phyloP scores from a whole-genome alignment of 768 basidiomycete genomes.

The Suillus ampliporus region DNA sequence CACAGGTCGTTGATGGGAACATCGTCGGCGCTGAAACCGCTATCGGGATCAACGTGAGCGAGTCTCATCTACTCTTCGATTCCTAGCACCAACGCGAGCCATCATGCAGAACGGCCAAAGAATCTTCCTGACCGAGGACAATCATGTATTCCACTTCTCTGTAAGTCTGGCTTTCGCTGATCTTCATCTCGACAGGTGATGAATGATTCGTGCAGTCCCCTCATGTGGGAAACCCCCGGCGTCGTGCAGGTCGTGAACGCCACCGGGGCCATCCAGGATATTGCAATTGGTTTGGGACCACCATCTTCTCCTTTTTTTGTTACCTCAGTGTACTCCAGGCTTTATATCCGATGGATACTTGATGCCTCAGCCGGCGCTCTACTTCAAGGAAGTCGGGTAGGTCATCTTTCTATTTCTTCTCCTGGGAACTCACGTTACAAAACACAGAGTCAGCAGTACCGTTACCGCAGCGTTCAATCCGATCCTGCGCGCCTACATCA shows the following conservation, averaged over 20 bases:
- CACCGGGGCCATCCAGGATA: not conserved
- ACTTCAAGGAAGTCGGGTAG: conserved; percentile 1
- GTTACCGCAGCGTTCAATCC: conserved; percentile 1
- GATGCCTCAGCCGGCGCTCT: not conserved
- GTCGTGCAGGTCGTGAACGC: not conserved
- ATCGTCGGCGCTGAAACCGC: not conserved
- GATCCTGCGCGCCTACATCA: conserved; percentile 3
- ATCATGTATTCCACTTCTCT: not conserved
- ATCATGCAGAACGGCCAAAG: not conserved
- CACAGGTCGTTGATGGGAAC: not conserved
- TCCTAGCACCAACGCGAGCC: not conserved
- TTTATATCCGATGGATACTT: not conserved
- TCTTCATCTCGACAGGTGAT: not conserved
- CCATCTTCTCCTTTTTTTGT: not conserved
- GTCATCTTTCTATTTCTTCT: not conserved
- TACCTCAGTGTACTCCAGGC: not conserved
- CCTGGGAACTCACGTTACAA: not conserved
- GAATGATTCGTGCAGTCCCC: not conserved
- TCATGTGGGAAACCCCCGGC: not conserved
- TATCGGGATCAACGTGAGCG: not conserved
- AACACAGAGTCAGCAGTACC: not conserved
- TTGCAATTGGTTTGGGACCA: not conserved
- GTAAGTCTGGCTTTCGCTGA: not conserved
- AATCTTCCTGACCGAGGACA: not conserved
- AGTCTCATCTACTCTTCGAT: too few species aligned